Conservation (phyloP, 176 grass and related monocot genomes). For the Guadua angustifolia region DNA sequence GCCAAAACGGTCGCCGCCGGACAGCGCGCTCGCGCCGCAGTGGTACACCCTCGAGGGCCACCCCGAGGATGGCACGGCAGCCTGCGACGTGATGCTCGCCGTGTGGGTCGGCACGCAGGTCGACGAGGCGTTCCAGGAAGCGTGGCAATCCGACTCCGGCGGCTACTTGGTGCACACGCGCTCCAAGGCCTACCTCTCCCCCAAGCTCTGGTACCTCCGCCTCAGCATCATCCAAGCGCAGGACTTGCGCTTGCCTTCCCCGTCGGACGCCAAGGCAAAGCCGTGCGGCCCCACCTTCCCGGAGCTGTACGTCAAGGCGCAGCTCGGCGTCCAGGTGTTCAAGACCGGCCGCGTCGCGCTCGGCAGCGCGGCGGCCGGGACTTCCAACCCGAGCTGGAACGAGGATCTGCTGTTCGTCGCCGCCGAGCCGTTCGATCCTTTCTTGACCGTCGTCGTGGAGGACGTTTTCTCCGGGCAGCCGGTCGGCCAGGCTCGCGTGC, state of each 20-base stretch:
- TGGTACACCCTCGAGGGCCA: constrained; percentile 88
- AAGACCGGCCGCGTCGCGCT: constrained; percentile 75
- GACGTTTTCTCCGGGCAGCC: constrained; percentile 60
- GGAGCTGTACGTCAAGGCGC: constrained; percentile 82
- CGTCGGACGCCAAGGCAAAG: constrained; percentile 58
- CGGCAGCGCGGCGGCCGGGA: constrained; percentile 58
- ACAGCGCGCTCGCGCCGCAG: constrained; percentile 93
- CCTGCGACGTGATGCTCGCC: constrained; percentile 86
- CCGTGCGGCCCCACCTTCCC: constrained; percentile 43
- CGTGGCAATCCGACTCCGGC: constrained; percentile 94
- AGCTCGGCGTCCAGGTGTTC: constrained; percentile 89
- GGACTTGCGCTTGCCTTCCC: constrained; percentile 69
- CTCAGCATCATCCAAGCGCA: constrained; percentile 93
- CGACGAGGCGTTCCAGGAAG: constrained; percentile 95
- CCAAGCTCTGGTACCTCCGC: constrained; percentile 93
- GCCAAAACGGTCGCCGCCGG: constrained; percentile 80
- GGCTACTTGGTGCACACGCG: constrained; percentile 82
- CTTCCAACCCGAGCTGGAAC: constrained; percentile 92
- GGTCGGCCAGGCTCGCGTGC: constrained; percentile 74
- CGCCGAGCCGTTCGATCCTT: constrained; percentile 91
- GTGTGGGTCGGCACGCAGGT: constrained; percentile 96
- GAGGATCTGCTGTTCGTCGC: constrained; percentile 95
- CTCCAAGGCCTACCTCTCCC: constrained; percentile 92
- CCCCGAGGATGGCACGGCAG: constrained; percentile 35
- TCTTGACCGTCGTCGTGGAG: constrained; percentile 74